Evolutionary conservation across 495 filamentous ascomycete genomes (phyloP).

Genomic region (Tirmania nivea): DNA sequence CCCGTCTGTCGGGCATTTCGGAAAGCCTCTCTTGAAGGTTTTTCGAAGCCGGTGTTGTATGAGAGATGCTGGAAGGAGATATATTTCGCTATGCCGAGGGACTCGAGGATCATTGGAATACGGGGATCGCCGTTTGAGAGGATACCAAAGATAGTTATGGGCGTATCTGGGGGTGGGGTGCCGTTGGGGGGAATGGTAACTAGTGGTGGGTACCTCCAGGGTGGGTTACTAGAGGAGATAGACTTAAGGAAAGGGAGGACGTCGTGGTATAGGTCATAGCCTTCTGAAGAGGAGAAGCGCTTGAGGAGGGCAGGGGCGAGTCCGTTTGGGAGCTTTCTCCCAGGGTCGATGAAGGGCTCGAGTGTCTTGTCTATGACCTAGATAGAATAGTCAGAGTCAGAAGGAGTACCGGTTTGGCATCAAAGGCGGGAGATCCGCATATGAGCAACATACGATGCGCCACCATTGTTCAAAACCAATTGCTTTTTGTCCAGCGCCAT

Average conservation of each 20-base stretch:
- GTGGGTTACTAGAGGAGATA: conserved; percentile 15
- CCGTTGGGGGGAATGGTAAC: no score
- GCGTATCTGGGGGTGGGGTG: neutral
- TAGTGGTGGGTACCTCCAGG: no score
- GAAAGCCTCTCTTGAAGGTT: conserved; percentile 44
- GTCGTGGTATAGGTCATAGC: conserved; percentile 37
- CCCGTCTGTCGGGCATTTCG: conserved; percentile 33
- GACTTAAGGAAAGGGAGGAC: conserved; percentile 31
- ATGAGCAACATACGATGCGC: no score
- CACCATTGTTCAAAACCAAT: no score
- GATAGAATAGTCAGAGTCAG: neutral
- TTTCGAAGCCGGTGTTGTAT: conserved; percentile 50
- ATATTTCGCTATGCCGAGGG: conserved; percentile 31
- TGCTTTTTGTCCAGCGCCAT: no score
- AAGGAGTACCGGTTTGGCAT: no score
- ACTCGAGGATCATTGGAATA: conserved; percentile 36
- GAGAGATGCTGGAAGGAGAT: conserved; percentile 28
- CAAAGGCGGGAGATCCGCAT: no score
- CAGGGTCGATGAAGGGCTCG: conserved; percentile 15
- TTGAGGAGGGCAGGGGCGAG: conserved; percentile 34
- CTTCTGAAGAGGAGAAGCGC: conserved; percentile 38
- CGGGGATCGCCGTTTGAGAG: conserved; percentile 64
- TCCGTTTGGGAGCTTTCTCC: conserved; percentile 18
- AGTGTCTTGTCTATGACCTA: conserved; percentile 28
- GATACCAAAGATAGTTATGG: conserved; percentile 36